Percentiles rank a stretch among this genome's conserved stretches.
These are phyloP conservation scores for Ophiostoma tasmaniense DNA, from an alignment of 2,329 filamentous ascomycete genomes.

Conservation along the genomic window DNA sequence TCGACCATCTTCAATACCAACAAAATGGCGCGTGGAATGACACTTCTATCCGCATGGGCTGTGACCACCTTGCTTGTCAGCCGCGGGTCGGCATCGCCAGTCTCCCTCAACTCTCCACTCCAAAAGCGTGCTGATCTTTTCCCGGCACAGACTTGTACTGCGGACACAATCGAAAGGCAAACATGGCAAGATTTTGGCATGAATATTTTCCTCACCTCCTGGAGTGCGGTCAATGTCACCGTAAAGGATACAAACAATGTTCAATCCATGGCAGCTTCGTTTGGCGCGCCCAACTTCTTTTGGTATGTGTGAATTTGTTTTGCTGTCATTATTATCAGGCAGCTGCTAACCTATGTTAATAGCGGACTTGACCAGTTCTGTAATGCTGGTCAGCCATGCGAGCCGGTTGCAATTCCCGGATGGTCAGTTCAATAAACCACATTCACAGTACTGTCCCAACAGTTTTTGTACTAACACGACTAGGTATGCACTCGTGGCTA, in stretches of 20 bases:
- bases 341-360: background rate
- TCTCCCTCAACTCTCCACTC: background rate
- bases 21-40: background rate
- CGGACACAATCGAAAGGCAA: background rate
- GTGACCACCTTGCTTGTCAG: background rate
- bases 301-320: background rate
- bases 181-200: background rate
- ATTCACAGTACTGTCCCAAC: too few relatives aligned
- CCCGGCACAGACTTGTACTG: background rate
- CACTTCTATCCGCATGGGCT: background rate
- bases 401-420: background rate
- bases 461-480: too few relatives aligned
- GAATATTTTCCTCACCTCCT: background rate
- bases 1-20: background rate
- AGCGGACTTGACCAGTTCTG: background rate
- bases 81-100: background rate
- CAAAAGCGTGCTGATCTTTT: background rate
- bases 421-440: background rate
- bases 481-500: background rate
- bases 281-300: background rate
- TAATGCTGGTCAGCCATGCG: background rate
- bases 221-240: background rate
- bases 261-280: background rate
- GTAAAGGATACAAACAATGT: background rate
- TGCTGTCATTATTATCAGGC: too few relatives aligned